Percentiles rank a stretch among this genome's conserved stretches.
phyloP scores from a whole-genome alignment of 1,284 basidiomycete genomes.

The Sporisorium iseilematis-ciliati region DNA sequence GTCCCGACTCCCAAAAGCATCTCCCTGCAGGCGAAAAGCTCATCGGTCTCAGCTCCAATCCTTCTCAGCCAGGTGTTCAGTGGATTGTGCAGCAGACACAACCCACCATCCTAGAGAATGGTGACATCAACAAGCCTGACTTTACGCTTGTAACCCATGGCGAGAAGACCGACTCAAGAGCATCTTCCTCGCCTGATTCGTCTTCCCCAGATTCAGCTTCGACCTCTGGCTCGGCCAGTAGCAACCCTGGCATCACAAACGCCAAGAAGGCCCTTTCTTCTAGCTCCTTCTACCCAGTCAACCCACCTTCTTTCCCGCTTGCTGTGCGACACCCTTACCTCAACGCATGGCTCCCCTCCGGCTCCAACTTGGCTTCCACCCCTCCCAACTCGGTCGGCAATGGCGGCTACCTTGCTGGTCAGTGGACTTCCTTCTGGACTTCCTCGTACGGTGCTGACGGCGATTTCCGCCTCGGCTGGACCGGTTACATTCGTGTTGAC shows the following conservation, averaged over 20 bases:
- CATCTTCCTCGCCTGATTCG: constrained; percentile 1
- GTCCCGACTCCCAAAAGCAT: constrained; percentile 33
- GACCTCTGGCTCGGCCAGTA: constrained; percentile 20
- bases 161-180: constrained; percentile 11
- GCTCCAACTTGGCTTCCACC: constrained; percentile 41
- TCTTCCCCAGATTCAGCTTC: constrained; percentile 17
- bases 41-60: constrained; percentile 27
- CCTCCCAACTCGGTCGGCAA: constrained; percentile 64
- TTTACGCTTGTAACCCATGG: constrained; percentile 38
- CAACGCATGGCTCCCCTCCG: constrained; percentile 62
- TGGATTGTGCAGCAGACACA: constrained; percentile 36
- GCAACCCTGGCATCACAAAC: constrained; percentile 45
- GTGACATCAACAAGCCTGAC: constrained; percentile 35
- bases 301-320: constrained; percentile 63
- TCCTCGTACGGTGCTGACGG: constrained; percentile 65
- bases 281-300: constrained; percentile 62
- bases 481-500: constrained; percentile 62
- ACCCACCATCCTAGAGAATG: constrained; percentile 25
- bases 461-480: constrained; percentile 62
- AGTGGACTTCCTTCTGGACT: constrained; percentile 64
- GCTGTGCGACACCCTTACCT: constrained; percentile 63
- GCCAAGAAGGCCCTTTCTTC: constrained; percentile 27
- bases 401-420: constrained; percentile 61
- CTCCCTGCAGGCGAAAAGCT: constrained; percentile 20
- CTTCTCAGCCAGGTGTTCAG: constrained; percentile 35